Base-by-base conservation (phyloP, 208 protist genomes). In the Hexamita inflata region DNA sequence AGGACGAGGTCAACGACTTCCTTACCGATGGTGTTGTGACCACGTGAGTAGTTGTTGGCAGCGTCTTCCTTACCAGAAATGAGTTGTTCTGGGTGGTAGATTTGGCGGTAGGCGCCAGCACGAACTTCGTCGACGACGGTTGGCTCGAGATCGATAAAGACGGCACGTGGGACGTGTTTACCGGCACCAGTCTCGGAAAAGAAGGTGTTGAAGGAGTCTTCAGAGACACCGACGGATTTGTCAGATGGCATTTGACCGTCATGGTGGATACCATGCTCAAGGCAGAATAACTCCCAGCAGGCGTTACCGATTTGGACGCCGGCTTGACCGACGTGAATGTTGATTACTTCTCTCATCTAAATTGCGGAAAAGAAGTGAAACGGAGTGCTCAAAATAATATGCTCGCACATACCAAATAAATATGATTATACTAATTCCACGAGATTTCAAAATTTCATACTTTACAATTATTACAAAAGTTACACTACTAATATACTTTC, bases 11-110 rank as follows among this genome's bases (percentile, higher is more conserved):
- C 93, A 35, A 97, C 81, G 75, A 95, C 87, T 84, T 96, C 93
- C 84, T 95, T 95, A 81, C 93, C 93, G 58, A 95, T 86, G 58
- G 93, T 96, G 89, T 97, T 97, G 83, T 97, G 92, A 79, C 93
- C 95, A 77, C 92, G 86, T 42, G 94, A 83, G 75, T 87, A 87
- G 77, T 87, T 87, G 77, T 88, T 87, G 30, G 80, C 83, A 1
- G 84, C 75, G 59, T 87, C 84, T 59, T 88, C 92, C 87, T 88
- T 88, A 49, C 84, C 84, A 49, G 64, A 80, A 58, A 87, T 86
- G 19, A 87, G 53, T 59, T 87, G 77, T 30, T 88, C 77, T 32
- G 85, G 85, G 59, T 88, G 85, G 73, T 83, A 88, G 39, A 88
- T 73, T 75, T 87, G 73, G 39, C 81, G 40, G 68, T 86, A 85